A percentile compares a stretch with the other conserved stretches of the same genome.
Evolutionary conservation across 208 protist species (phyloP).

Genomic region (Leishmania mexicana): DNA sequence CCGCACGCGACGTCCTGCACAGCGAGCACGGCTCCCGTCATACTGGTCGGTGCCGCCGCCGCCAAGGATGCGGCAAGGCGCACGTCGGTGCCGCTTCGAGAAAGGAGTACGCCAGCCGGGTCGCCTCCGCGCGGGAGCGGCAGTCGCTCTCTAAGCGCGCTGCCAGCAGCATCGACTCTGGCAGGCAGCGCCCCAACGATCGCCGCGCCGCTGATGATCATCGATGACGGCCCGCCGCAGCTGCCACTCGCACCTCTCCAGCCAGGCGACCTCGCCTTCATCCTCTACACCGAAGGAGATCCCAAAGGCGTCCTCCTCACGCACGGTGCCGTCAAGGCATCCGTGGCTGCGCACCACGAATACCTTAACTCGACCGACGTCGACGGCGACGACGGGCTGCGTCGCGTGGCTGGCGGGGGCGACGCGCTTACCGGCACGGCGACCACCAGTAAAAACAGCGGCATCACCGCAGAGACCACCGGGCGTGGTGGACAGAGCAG

Average conservation of each 20-base stretch:
- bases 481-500: not conserved
- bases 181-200: not conserved
- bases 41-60: not conserved
- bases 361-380: constrained; percentile 34
- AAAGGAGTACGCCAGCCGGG: not conserved
- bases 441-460: not conserved
- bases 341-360: constrained; percentile 40
- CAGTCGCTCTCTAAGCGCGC: too few relatives aligned
- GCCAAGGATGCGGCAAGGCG: not conserved
- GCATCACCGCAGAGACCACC: not conserved
- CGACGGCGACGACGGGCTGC: constrained; percentile 12
- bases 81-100: not conserved
- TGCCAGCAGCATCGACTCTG: not conserved
- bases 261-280: constrained; percentile 54
- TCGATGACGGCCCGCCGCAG: constrained; percentile 1
- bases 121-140: not conserved
- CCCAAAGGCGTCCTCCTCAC: constrained; percentile 85
- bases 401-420: not conserved
- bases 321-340: constrained; percentile 62
- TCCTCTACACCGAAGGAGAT: constrained; percentile 85
- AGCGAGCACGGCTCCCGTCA: not conserved
- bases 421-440: not conserved
- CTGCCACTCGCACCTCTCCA: constrained; percentile 30
- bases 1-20: not conserved
- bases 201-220: not conserved